phyloP scores from a whole-genome alignment of 805 yeast genomes.

The Candida coleopterorum region DNA sequence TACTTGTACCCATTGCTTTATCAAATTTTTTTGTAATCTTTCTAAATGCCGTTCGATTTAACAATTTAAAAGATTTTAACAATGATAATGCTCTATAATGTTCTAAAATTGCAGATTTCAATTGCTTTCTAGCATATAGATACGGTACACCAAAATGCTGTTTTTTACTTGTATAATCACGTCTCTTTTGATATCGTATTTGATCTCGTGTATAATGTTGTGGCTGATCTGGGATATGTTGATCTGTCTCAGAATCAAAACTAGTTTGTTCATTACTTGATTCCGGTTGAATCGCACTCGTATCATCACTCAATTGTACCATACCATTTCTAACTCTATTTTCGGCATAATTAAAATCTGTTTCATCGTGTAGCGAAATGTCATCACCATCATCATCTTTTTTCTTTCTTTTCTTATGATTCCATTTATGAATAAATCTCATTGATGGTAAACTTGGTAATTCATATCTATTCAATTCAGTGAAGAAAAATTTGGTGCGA shows the following conservation, averaged over 20 bases:
- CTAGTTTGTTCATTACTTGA: conserved; percentile 12
- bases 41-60: conserved; percentile 85
- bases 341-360: conserved; percentile 31
- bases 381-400: conserved; percentile 10
- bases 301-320: conserved; percentile 4
- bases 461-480: conserved; percentile 27
- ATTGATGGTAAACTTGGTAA: conserved; percentile 39
- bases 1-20: conserved; percentile 48
- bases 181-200: conserved; percentile 21
- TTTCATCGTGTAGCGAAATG: conserved; percentile 12
- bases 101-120: conserved; percentile 66
- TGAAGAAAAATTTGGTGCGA: conserved; percentile 21
- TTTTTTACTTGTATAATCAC: conserved; percentile 44
- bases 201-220: conserved; percentile 15
- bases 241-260: conserved; percentile 10
- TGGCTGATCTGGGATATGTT: conserved; percentile 2
- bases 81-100: conserved; percentile 70
- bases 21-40: conserved; percentile 90
- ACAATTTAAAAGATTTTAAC: conserved; percentile 60
- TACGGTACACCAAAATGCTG: conserved; percentile 48
- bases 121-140: conserved; percentile 58
- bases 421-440: conserved; percentile 21
- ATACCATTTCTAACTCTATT: conserved; percentile 35
- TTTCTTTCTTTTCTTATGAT: conserved; percentile 2
- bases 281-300: conserved; percentile 1